A percentile compares a stretch with the other conserved stretches of the same genome.
Conservation (phyloP, 805 yeast genomes). For the Wickerhamiella bombiphila region DNA sequence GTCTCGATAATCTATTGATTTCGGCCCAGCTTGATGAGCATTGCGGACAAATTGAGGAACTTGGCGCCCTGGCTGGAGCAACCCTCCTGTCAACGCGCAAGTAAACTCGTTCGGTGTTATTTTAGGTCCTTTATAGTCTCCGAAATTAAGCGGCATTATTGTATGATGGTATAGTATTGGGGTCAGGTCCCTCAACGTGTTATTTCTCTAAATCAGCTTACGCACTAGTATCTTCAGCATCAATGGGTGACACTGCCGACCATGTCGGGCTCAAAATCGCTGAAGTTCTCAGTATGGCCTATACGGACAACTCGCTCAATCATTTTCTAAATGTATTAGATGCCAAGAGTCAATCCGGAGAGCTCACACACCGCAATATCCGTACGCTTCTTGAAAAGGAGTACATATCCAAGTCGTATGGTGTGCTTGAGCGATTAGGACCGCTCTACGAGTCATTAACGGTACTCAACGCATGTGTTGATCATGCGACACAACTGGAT, state of each 20-base stretch:
- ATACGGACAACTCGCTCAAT: conserved; percentile 15
- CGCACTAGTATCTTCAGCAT: too few relatives aligned
- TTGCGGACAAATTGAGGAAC: conserved; percentile 57
- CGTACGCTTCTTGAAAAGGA: conserved; percentile 11
- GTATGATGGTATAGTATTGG: too few relatives aligned
- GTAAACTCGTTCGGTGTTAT: neutral
- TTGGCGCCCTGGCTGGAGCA: conserved; percentile 50
- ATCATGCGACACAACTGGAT: conserved; percentile 11
- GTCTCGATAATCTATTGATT: conserved; percentile 55
- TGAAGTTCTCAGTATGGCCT: conserved; percentile 13
- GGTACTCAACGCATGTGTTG: conserved; percentile 16
- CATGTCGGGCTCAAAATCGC: conserved; percentile 5
- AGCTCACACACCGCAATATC: conserved; percentile 8
- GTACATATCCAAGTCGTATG: conserved; percentile 12
- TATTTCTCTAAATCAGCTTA: too few relatives aligned
- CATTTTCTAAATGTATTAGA: conserved; percentile 16
- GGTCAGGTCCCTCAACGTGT: too few relatives aligned
- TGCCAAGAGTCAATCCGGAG: neutral
- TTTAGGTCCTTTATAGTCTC: too few relatives aligned
- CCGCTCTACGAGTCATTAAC: conserved; percentile 20
- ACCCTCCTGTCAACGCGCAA: conserved; percentile 31
- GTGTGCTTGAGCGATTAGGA: conserved; percentile 23
- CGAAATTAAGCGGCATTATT: too few relatives aligned
- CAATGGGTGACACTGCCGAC: too few relatives aligned
- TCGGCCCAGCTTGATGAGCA: conserved; percentile 55